These are phyloP conservation scores for Pharnaceum exiguum DNA, from an alignment of 148 eudicot species.

Conservation along the genomic window DNA sequence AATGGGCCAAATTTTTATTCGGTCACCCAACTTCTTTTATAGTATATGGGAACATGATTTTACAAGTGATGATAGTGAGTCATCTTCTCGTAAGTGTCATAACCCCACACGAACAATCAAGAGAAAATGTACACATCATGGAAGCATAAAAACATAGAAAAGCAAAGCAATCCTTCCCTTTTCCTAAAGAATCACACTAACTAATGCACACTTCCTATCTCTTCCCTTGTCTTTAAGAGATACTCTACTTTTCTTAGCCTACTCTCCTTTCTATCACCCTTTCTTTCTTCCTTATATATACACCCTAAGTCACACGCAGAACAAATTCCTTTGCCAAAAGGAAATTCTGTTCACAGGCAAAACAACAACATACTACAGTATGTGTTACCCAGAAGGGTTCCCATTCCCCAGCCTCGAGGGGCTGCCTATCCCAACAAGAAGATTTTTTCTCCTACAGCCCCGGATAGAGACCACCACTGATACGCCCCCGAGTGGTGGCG, in stretches of 20 bases:
- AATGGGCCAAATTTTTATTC: no score
- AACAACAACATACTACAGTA: background rate
- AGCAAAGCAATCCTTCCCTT: constrained; percentile 24
- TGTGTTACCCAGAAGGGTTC: constrained; percentile 23
- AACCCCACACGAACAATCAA: no score
- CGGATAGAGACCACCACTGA: background rate
- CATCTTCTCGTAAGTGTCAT: constrained; percentile 15
- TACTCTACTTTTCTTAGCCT: constrained; percentile 25
- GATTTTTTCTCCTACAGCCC: constrained; percentile 1
- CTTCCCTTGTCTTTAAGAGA: constrained; percentile 12
- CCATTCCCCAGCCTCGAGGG: constrained; percentile 14
- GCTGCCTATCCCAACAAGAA: background rate
- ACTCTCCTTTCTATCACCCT: constrained; percentile 4
- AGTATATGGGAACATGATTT: no score
- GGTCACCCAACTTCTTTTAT: no score
- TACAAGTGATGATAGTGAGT: no score
- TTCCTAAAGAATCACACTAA: constrained; percentile 14
- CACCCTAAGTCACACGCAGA: constrained; percentile 4
- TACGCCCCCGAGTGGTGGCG: constrained; percentile 16
- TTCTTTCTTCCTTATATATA: constrained; percentile 2
- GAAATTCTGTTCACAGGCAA: background rate
- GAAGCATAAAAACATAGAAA: background rate
- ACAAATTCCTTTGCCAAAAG: constrained; percentile 19
- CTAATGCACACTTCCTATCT: background rate
- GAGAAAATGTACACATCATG: constrained; percentile 11